These are phyloP conservation scores for Hemileia vastatrix DNA, from an alignment of 1,284 basidiomycete species.

Conservation along the genomic window DNA sequence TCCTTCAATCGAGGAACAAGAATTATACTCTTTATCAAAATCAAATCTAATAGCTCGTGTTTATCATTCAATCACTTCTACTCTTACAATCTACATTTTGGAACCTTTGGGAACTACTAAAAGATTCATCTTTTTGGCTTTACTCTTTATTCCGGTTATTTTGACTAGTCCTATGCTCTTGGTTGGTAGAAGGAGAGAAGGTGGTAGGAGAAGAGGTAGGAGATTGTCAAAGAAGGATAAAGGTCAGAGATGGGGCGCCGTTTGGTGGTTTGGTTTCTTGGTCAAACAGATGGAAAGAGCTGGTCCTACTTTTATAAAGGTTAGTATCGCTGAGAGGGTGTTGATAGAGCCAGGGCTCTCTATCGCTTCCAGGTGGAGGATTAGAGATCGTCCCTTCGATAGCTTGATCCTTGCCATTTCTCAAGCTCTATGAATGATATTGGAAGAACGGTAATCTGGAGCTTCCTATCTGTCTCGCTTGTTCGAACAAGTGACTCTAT, in stretches of 20 bases:
- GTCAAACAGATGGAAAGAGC: constrained; percentile 85
- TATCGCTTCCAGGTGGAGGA: too few species aligned
- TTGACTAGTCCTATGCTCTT: constrained; percentile 73
- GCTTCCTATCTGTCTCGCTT: too few species aligned
- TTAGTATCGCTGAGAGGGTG: constrained; percentile 44
- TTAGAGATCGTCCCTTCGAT: too few species aligned
- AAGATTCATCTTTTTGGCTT: constrained; percentile 73
- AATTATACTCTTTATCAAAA: neutral
- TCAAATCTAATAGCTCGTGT: neutral
- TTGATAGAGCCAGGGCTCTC: too few species aligned
- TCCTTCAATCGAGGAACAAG: constrained; percentile 16
- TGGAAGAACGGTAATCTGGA: too few species aligned
- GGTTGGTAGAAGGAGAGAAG: constrained; percentile 58
- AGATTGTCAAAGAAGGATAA: constrained; percentile 52
- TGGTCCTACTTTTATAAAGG: constrained; percentile 96
- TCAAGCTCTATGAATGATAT: too few species aligned
- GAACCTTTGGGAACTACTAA: constrained; percentile 76
- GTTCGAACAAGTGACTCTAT: too few species aligned
- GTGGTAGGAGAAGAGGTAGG: constrained; percentile 27
- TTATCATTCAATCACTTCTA: neutral
- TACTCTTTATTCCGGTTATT: constrained; percentile 80
- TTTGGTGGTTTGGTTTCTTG: constrained; percentile 87
- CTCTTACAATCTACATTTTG: constrained; percentile 61
- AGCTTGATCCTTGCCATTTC: too few species aligned
- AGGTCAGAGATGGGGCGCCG: constrained; percentile 51